Evolutionary conservation across 345 rosid species (phyloP).

Genomic region (Bruguiera sexangula): DNA sequence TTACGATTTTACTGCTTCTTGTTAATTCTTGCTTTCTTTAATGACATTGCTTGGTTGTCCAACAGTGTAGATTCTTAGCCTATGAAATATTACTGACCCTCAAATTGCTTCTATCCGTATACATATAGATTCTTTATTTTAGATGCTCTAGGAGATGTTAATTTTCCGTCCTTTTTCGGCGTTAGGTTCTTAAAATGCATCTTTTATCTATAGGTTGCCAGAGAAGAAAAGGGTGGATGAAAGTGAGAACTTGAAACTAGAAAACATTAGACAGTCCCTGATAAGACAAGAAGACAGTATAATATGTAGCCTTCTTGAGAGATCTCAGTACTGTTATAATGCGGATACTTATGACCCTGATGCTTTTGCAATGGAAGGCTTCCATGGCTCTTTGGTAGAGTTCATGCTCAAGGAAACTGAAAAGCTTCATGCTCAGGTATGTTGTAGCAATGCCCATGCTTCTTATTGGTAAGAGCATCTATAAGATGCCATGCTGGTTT

Average conservation of each 20-base stretch:
- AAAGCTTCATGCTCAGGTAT: slow-evolving; percentile 80
- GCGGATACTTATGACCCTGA: slow-evolving; percentile 77
- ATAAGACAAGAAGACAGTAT: slow-evolving; percentile 93
- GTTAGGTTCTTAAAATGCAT: not conserved
- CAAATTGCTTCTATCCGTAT: slow-evolving; percentile 3
- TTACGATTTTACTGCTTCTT: too few species aligned
- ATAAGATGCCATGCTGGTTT: not conserved
- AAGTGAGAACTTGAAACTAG: slow-evolving; percentile 72
- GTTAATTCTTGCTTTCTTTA: not conserved
- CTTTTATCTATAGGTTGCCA: slow-evolving; percentile 36
- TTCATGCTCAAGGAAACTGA: slow-evolving; percentile 80
- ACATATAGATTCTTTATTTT: not conserved
- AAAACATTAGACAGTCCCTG: slow-evolving; percentile 67
- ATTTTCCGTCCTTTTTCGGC: not conserved
- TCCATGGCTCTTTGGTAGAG: slow-evolving; percentile 80
- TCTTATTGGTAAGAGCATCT: not conserved
- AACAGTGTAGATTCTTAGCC: not conserved
- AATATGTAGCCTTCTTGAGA: slow-evolving; percentile 70
- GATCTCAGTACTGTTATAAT: slow-evolving; percentile 83
- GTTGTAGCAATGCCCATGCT: not conserved
- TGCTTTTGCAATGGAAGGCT: slow-evolving; percentile 71
- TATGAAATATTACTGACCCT: not conserved
- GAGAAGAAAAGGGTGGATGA: slow-evolving; percentile 62
- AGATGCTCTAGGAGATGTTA: not conserved
- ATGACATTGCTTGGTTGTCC: not conserved